These are phyloP conservation scores for Toxicodendron radicans DNA, from an alignment of 345 rosid species.

Conservation along the genomic window DNA sequence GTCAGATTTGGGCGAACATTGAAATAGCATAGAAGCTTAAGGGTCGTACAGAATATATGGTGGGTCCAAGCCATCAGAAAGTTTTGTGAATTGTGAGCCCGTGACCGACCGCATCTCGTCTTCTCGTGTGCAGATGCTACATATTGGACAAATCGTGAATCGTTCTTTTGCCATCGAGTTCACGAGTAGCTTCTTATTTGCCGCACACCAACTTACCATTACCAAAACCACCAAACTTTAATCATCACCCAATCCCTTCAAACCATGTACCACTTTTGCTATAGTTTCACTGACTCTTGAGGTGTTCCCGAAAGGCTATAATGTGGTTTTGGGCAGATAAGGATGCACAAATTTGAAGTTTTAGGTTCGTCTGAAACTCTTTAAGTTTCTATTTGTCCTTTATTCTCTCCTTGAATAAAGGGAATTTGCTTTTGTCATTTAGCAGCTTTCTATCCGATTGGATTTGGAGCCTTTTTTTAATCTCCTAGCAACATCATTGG, in stretches of 20 bases:
- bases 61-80: conserved; percentile 15
- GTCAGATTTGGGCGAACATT: not conserved
- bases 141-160: not conserved
- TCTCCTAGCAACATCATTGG: not conserved
- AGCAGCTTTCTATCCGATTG: not conserved
- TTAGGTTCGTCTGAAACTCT: not conserved
- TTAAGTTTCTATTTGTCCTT: not conserved
- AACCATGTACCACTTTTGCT: no score
- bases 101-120: conserved; percentile 47
- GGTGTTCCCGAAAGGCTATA: no score
- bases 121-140: conserved; percentile 26
- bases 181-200: conserved; percentile 4
- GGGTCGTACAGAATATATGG: not conserved
- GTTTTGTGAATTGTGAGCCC: conserved; percentile 21
- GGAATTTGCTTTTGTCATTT: not conserved
- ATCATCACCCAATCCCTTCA: no score
- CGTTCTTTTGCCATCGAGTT: not conserved
- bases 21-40: no score
- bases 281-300: no score
- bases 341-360: no score
- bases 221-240: no score
- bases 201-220: no score
- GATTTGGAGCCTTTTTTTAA: not conserved
- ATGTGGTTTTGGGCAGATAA: no score
- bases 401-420: not conserved